Evolutionary conservation across 495 filamentous ascomycete genomes (phyloP).

Genomic region (Neurospora sp.): DNA sequence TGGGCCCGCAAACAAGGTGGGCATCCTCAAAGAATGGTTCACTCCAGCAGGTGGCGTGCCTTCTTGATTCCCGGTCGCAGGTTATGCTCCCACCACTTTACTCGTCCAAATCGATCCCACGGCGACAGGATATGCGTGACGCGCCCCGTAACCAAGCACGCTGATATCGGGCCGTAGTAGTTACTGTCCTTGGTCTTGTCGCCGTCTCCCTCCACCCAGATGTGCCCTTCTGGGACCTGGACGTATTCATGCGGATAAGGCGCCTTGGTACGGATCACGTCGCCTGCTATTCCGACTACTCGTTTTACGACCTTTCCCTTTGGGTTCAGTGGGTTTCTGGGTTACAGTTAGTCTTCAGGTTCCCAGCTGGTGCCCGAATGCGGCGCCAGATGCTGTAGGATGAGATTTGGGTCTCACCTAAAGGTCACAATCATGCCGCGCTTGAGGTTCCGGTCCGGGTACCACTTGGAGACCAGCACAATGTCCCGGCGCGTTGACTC

Average conservation of each 20-base stretch:
- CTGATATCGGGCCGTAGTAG: slow-evolving; percentile 58
- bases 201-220: slow-evolving; percentile 71
- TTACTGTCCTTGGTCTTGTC: slow-evolving; percentile 63
- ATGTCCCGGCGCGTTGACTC: slow-evolving; percentile 44
- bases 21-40: not conserved
- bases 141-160: slow-evolving; percentile 50
- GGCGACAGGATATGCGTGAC: slow-evolving; percentile 57
- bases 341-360: slow-evolving; percentile 3
- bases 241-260: slow-evolving; percentile 49
- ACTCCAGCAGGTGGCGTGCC: slow-evolving; percentile 1
- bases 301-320: slow-evolving; percentile 56
- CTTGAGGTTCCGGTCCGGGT: slow-evolving; percentile 32
- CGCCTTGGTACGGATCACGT: slow-evolving; percentile 50
- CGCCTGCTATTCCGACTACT: slow-evolving; percentile 59
- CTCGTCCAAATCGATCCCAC: slow-evolving; percentile 36
- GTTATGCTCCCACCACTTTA: slow-evolving; percentile 42
- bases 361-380: not conserved
- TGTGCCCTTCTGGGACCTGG: slow-evolving; percentile 57
- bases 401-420: slow-evolving; percentile 25
- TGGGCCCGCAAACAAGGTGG: not conserved
- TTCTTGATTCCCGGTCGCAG: slow-evolving; percentile 5
- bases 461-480: slow-evolving; percentile 41
- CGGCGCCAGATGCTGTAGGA: not conserved
- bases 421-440: slow-evolving; percentile 48
- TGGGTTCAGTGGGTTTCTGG: slow-evolving; percentile 54